Conservation (phyloP, 352 stramenopile genomes). For the Sclerospora graminicola region DNA sequence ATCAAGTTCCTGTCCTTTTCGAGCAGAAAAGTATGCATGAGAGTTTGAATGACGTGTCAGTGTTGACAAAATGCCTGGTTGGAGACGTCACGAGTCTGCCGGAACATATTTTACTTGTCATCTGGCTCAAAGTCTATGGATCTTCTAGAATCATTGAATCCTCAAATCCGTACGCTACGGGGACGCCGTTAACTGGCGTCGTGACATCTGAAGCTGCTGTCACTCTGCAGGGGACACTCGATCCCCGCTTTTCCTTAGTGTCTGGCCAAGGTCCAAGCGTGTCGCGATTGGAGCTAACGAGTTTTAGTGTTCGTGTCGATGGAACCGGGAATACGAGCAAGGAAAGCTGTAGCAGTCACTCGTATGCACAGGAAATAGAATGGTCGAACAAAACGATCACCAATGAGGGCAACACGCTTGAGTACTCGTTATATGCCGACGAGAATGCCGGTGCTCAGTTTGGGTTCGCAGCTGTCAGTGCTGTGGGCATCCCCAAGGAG, state of each 20-base stretch:
- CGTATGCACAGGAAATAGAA: slow-evolving; percentile 26
- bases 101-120: slow-evolving; percentile 43
- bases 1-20: slow-evolving; percentile 31
- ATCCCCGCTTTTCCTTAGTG: slow-evolving; percentile 45
- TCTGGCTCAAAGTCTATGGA: slow-evolving; percentile 75
- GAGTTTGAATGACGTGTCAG: slow-evolving; percentile 39
- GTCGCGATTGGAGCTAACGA: slow-evolving; percentile 15
- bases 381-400: slow-evolving; percentile 47
- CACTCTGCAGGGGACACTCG: slow-evolving; percentile 50
- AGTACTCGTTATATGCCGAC: slow-evolving; percentile 46
- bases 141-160: slow-evolving; percentile 49
- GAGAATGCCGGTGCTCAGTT: slow-evolving; percentile 53
- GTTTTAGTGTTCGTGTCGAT: slow-evolving; percentile 11
- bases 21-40: slow-evolving; percentile 30
- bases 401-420: slow-evolving; percentile 44
- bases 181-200: slow-evolving; percentile 17
- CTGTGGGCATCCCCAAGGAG: too few relatives aligned
- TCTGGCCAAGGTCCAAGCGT: slow-evolving; percentile 13
- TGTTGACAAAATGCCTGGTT: slow-evolving; percentile 50
- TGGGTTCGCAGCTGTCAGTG: slow-evolving; percentile 43
- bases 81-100: slow-evolving; percentile 33
- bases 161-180: slow-evolving; percentile 39
- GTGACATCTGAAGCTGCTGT: slow-evolving; percentile 46
- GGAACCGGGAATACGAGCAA: slow-evolving; percentile 9
- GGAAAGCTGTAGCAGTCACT: slow-evolving; percentile 17